Evolutionary conservation across 2,329 filamentous ascomycete species (phyloP).

Genomic region (Acrocalymma vagum): DNA sequence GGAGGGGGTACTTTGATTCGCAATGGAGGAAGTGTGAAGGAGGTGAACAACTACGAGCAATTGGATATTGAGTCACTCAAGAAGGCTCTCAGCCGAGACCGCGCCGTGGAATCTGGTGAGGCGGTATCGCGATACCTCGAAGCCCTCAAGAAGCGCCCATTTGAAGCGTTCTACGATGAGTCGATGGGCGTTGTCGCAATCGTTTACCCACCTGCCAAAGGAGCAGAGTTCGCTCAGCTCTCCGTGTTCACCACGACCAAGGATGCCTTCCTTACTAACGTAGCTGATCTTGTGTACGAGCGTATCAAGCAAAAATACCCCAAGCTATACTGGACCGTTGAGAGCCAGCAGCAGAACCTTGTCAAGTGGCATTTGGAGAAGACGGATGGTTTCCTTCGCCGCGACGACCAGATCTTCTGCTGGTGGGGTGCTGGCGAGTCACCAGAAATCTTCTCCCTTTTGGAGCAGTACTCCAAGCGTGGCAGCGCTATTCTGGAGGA

Average conservation of each 20-base stretch:
- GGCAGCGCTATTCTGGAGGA: conserved; percentile 88
- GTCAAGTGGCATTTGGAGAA: conserved; percentile 96
- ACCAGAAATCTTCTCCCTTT: conserved; percentile 82
- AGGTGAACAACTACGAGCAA: conserved; percentile 73
- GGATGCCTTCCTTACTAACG: conserved; percentile 91
- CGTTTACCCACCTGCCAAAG: conserved; percentile 76
- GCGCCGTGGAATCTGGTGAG: conserved; percentile 80
- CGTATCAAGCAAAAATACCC: conserved; percentile 94
- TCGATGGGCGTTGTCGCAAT: conserved; percentile 92
- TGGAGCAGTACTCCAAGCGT: conserved; percentile 84
- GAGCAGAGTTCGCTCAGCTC: conserved; percentile 78
- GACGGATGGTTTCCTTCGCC: conserved; percentile 88
- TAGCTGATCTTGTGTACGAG: conserved; percentile 93
- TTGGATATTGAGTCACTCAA: conserved; percentile 83
- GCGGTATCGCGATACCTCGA: conserved; percentile 89
- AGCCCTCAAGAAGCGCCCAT: conserved; percentile 76
- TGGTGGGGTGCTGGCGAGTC: conserved; percentile 90
- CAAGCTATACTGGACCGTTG: conserved; percentile 94
- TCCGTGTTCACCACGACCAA: conserved; percentile 94
- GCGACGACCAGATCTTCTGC: conserved; percentile 89
- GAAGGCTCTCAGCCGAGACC: conserved; percentile 81
- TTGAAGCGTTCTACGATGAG: conserved; percentile 95
- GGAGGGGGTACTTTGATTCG: conserved; percentile 93
- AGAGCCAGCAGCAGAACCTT: conserved; percentile 93
- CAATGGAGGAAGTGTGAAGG: conserved; percentile 87